phyloP scores from a whole-genome alignment of 2,329 filamentous ascomycete genomes.

The Aureobasidium subglaciale region DNA sequence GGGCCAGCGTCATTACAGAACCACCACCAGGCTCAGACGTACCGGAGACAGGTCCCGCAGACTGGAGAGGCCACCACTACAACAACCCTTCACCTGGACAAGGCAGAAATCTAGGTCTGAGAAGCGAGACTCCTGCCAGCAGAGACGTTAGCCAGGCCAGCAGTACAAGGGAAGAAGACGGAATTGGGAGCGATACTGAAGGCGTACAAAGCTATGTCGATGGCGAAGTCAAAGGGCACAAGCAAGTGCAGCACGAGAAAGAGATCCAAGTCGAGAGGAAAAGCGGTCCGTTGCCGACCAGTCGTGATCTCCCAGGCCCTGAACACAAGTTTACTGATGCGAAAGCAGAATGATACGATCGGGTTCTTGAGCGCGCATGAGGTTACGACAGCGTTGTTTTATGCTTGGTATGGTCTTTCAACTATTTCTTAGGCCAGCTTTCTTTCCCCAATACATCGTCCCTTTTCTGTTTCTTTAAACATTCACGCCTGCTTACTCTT shows the following conservation, averaged over 20 bases:
- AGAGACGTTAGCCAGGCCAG: slow-evolving; percentile 64
- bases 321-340: slow-evolving; percentile 10
- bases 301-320: background rate
- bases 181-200: slow-evolving; percentile 6
- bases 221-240: background rate
- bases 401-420: too few relatives aligned
- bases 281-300: slow-evolving; percentile 8
- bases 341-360: background rate
- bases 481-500: background rate
- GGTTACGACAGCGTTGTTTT: background rate
- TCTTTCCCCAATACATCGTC: too few relatives aligned
- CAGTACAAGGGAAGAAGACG: slow-evolving; percentile 16
- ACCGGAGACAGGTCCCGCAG: slow-evolving; percentile 59
- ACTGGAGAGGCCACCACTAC: slow-evolving; percentile 59
- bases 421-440: background rate
- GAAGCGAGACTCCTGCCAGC: slow-evolving; percentile 58
- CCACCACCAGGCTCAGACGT: slow-evolving; percentile 62
- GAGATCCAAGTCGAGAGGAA: background rate
- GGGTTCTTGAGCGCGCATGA: background rate
- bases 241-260: background rate
- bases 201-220: slow-evolving; percentile 7
- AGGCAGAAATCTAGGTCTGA: slow-evolving; percentile 59
- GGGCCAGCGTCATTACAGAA: slow-evolving; percentile 48
- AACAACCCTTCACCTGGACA: slow-evolving; percentile 27
- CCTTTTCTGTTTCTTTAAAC: background rate